Evolutionary conservation across 177 flowering plant genomes (phyloP).

Genomic region (Vitis hybrid): DNA sequence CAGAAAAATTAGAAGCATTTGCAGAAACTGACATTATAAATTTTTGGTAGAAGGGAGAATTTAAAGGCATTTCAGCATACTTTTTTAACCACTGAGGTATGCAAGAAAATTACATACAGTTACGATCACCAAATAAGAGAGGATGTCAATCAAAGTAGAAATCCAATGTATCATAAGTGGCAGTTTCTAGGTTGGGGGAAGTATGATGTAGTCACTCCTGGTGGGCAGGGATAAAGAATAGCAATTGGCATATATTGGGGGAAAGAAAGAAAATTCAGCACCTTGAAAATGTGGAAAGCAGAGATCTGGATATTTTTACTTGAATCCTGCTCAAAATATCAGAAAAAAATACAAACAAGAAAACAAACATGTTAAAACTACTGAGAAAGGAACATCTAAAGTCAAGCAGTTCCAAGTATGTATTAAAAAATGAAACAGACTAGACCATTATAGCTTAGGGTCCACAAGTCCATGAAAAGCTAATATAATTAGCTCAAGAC

Average conservation of each 20-base stretch:
- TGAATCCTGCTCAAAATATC: conserved; percentile 61
- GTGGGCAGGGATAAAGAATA: not conserved
- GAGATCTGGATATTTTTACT: conserved; percentile 95
- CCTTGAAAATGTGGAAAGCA: conserved; percentile 99
- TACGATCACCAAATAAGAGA: too few species aligned
- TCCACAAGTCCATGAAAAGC: not conserved
- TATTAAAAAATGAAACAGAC: not conserved
- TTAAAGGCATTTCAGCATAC: too few species aligned
- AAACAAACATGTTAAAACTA: not conserved
- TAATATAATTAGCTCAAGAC: not conserved
- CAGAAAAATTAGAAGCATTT: too few species aligned
- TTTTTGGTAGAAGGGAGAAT: too few species aligned
- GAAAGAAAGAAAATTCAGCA: conserved; percentile 15
- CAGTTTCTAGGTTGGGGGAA: not conserved
- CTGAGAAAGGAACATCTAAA: not conserved
- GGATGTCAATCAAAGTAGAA: too few species aligned
- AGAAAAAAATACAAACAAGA: not conserved
- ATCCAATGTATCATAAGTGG: too few species aligned
- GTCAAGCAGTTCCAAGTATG: not conserved
- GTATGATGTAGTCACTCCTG: too few species aligned
- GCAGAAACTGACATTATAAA: too few species aligned
- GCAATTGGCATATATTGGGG: not conserved
- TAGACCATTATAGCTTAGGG: not conserved
- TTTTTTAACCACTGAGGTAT: too few species aligned
- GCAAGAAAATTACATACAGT: too few species aligned